Evolutionary conservation across 345 rosid genomes (phyloP).

Genomic region (Euphorbia peplus): DNA sequence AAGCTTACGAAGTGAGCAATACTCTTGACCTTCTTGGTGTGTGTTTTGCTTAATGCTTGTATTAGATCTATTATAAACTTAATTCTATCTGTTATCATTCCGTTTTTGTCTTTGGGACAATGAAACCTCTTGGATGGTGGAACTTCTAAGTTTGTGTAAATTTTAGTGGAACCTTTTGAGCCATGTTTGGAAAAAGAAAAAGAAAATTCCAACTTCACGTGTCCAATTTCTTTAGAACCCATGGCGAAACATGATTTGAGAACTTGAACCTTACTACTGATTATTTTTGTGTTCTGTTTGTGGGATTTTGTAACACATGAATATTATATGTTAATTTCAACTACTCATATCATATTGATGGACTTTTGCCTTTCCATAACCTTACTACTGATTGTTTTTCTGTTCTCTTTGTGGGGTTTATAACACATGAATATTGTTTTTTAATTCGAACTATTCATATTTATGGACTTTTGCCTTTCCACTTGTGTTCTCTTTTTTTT

Average conservation of each 20-base stretch:
- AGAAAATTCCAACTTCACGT: not conserved
- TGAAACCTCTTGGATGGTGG: not conserved
- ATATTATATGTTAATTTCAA: not conserved
- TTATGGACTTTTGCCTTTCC: not conserved
- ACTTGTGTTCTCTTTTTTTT: not conserved
- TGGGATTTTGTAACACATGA: not conserved
- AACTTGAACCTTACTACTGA: not conserved
- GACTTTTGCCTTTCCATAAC: not conserved
- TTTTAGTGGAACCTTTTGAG: not conserved
- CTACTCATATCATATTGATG: not conserved
- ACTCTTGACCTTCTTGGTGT: conserved; percentile 16
- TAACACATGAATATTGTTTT: not conserved
- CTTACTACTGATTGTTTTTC: no score
- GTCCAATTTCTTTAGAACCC: not conserved
- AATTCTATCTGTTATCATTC: not conserved
- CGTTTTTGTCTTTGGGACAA: not conserved
- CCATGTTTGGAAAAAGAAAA: not conserved
- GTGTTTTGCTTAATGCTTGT: conserved; percentile 7
- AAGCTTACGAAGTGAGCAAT: conserved; percentile 70
- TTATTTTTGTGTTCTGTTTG: not conserved
- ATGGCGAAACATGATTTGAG: not conserved
- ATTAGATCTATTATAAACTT: not conserved
- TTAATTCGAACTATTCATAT: not conserved
- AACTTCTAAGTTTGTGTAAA: not conserved
- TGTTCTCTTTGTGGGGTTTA: not conserved